Percentiles rank a stretch among this genome's conserved stretches.
phyloP scores from a whole-genome alignment of 1,139 yeast species.

The Nematodospora anomalae region DNA sequence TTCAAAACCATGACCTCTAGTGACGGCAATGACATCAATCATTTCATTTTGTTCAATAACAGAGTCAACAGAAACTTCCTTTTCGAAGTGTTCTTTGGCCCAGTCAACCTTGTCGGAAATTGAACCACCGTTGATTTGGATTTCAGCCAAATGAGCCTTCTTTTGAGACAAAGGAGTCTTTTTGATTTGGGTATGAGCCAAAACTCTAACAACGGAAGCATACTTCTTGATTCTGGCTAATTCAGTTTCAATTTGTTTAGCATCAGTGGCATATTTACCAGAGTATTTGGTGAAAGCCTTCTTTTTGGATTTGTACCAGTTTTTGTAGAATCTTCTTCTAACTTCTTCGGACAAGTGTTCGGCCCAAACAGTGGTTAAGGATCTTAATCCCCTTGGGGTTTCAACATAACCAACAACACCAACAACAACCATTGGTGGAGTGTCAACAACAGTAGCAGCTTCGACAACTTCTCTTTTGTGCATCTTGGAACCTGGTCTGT shows the following conservation, averaged over 20 bases:
- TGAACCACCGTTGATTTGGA: slow-evolving; percentile 99
- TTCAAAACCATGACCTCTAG: slow-evolving; percentile 99
- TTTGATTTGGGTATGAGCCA: slow-evolving; percentile 99
- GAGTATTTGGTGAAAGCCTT: slow-evolving; percentile 99
- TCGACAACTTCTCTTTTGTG: slow-evolving; percentile 99
- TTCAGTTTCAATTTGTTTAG: slow-evolving; percentile 90
- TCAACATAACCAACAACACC: slow-evolving; percentile 99
- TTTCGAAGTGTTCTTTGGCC: slow-evolving; percentile 99
- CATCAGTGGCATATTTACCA: slow-evolving; percentile 93
- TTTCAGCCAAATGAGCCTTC: slow-evolving; percentile 99
- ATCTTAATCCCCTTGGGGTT: slow-evolving; percentile 99
- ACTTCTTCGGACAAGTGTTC: slow-evolving; percentile 99
- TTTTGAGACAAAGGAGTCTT: slow-evolving; percentile 98
- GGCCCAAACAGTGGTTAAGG: slow-evolving; percentile 99
- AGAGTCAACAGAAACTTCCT: slow-evolving; percentile 92
- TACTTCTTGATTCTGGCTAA: slow-evolving; percentile 98
- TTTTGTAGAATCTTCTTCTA: slow-evolving; percentile 99
- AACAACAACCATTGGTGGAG: slow-evolving; percentile 98
- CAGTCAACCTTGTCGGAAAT: slow-evolving; percentile 95
- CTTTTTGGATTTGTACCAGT: slow-evolving; percentile 99
- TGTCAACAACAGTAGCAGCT: slow-evolving; percentile 98
- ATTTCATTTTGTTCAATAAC: slow-evolving; percentile 98
- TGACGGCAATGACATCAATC: slow-evolving; percentile 98
- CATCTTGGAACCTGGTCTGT: slow-evolving; percentile 99
- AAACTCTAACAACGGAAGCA: slow-evolving; percentile 98